Conservation (phyloP, 2,329 filamentous ascomycete genomes). For the Trichoderma harzianum region DNA sequence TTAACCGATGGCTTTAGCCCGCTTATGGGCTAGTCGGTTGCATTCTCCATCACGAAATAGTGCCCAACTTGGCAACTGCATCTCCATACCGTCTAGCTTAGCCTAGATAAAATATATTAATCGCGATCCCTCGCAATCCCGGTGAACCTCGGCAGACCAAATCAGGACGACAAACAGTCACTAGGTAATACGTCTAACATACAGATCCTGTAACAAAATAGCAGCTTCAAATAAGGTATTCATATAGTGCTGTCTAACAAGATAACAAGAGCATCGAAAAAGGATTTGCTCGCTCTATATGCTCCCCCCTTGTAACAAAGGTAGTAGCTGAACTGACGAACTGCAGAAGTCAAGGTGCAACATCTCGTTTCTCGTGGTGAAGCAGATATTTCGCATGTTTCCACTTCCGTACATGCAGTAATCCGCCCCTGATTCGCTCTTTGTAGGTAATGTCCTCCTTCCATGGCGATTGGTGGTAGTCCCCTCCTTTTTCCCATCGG, state of each 20-base stretch:
- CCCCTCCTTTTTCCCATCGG: neutral
- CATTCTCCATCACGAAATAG: neutral
- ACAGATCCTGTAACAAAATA: neutral
- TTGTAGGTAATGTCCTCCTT: neutral
- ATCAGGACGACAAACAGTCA: neutral
- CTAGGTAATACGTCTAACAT: neutral
- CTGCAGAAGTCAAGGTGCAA: neutral
- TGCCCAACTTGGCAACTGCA: neutral
- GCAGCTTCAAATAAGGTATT: neutral
- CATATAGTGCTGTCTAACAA: constrained; percentile 3
- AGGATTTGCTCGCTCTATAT: constrained; percentile 10
- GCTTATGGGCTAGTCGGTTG: neutral
- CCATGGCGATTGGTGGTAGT: neutral
- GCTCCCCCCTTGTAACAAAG: neutral
- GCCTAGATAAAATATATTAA: neutral
- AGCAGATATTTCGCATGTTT: neutral
- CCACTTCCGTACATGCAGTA: neutral
- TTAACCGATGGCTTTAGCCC: neutral
- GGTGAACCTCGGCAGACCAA: neutral
- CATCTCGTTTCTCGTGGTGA: neutral
- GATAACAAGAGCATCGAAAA: neutral
- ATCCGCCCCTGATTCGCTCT: neutral
- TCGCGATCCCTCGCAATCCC: neutral
- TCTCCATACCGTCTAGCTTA: neutral
- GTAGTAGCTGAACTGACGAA: neutral